Evolutionary conservation across 169 alveolate genomes (phyloP), one percentile per base, ranked within the genome.

Genomic region (Plasmodium knowlesi): DNA sequence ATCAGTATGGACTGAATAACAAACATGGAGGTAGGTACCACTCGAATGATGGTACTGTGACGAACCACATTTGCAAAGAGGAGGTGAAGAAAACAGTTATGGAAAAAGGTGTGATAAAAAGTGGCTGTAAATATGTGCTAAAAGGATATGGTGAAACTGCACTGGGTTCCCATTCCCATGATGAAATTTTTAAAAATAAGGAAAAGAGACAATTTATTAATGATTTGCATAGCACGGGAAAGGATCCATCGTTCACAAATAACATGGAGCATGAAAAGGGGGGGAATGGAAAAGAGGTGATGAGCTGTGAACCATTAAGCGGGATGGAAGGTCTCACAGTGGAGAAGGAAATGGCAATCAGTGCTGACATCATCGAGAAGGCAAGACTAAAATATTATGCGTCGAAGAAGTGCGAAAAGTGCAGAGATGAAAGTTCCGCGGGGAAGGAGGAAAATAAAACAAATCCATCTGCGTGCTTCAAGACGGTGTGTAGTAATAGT

Each of bases 81-180:
- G 30, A 19, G 81, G 72, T 22, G 6, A 5, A 41, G 28, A 41
- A 85, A 85, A 74, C 84, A n/a, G 32, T 34, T 28, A 41, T 85
- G 78, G 79, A 85, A 73, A 50, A 50, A 16, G 85, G 93, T 46
- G 41, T 74, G 8, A 85, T 85, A 28, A 85, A 50, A 85, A 73
- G 81, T 28, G 78, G 78, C 30, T 76, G 78, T 34, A 73, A n/a
- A 67, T 85, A 85, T 85, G 25, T 67, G 54, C 61, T 85, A 22
- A 85, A 85, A 73, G 57, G 30, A 9, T 73, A 85, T 85, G 53
- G 37, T 34, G 43, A 28, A 32, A 70, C 30, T 5, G 30, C 73
- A 57, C 30, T 8, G 6, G 30, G 22, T 1, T 57, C 73, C 30
- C 73, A 57, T 57, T 57, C 73, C 9, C 22, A 19, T 19, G 32